A percentile compares a stretch with the other conserved stretches of the same genome.
Evolutionary conservation across 2,329 filamentous ascomycete species (phyloP).

Genomic region (Bipolaris cookei): DNA sequence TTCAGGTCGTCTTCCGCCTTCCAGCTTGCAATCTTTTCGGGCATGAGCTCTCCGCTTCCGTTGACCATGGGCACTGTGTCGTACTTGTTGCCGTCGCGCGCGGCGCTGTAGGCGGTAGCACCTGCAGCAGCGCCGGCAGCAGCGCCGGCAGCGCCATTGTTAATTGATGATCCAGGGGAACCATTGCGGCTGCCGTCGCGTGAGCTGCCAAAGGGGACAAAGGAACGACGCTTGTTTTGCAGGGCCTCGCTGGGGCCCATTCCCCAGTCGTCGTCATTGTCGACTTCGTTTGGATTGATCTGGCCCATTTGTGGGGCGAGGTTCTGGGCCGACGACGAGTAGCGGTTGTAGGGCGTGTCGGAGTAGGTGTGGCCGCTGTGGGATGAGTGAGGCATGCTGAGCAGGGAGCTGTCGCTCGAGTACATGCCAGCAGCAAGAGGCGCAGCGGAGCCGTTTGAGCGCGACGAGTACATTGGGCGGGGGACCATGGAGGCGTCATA

Average conservation of each 20-base stretch:
- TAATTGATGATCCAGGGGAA: conserved; percentile 51
- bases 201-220: conserved; percentile 61
- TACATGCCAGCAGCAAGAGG: conserved; percentile 43
- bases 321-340: conserved; percentile 51
- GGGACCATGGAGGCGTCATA: conserved; percentile 32
- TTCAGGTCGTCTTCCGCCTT: conserved; percentile 54
- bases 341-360: conserved; percentile 72
- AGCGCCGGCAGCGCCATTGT: conserved; percentile 49
- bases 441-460: conserved; percentile 28
- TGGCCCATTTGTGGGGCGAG: conserved; percentile 48
- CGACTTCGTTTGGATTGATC: conserved; percentile 79
- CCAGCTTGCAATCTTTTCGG: conserved; percentile 69
- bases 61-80: conserved; percentile 57
- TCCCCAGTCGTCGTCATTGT: conserved; percentile 88
- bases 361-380: conserved; percentile 54
- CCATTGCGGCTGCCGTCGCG: conserved; percentile 47
- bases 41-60: conserved; percentile 33
- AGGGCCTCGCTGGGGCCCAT: conserved; percentile 59
- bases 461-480: conserved; percentile 33
- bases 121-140: conserved; percentile 52
- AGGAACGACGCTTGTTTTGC: conserved; percentile 61
- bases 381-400: conserved; percentile 54
- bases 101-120: conserved; percentile 24
- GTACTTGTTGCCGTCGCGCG: conserved; percentile 58
- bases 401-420: conserved; percentile 52